phyloP scores from a whole-genome alignment of 192 early-diverging fungal species.

The Entomortierella beljakovae region DNA sequence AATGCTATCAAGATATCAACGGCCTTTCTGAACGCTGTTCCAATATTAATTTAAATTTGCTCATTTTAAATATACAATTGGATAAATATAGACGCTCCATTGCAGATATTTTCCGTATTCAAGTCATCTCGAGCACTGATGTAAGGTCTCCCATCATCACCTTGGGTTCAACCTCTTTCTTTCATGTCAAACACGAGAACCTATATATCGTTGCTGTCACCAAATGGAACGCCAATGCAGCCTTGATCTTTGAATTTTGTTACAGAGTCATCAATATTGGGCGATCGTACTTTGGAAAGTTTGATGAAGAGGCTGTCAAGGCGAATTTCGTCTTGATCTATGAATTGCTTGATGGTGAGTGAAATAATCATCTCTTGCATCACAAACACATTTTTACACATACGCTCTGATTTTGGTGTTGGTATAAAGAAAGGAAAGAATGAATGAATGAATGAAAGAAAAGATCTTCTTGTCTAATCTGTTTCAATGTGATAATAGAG shows the following conservation, averaged over 20 bases:
- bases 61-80: neutral
- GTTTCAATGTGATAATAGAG: constrained; percentile 53
- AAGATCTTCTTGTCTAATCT: neutral
- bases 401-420: neutral
- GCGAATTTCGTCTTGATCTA: constrained; percentile 91
- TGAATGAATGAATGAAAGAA: neutral
- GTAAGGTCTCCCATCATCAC: constrained; percentile 91
- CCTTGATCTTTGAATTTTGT: constrained; percentile 85
- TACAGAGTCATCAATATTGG: constrained; percentile 80
- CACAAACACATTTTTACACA: no score
- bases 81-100: constrained; percentile 80
- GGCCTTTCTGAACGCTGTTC: neutral
- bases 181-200: constrained; percentile 97
- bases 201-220: constrained; percentile 89
- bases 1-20: neutral
- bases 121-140: constrained; percentile 92
- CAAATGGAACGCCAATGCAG: constrained; percentile 83
- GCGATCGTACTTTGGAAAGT: constrained; percentile 81
- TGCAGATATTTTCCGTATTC: constrained; percentile 96
- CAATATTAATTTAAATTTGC: neutral
- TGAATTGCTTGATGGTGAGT: constrained; percentile 80
- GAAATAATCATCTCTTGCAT: neutral
- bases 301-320: constrained; percentile 88
- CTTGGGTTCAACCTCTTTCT: constrained; percentile 91
- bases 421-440: neutral